A percentile compares a stretch with the other conserved stretches of the same genome.
These are phyloP conservation scores for Moniliophthora roreri DNA, from an alignment of 1,284 basidiomycete species.

Conservation along the genomic window DNA sequence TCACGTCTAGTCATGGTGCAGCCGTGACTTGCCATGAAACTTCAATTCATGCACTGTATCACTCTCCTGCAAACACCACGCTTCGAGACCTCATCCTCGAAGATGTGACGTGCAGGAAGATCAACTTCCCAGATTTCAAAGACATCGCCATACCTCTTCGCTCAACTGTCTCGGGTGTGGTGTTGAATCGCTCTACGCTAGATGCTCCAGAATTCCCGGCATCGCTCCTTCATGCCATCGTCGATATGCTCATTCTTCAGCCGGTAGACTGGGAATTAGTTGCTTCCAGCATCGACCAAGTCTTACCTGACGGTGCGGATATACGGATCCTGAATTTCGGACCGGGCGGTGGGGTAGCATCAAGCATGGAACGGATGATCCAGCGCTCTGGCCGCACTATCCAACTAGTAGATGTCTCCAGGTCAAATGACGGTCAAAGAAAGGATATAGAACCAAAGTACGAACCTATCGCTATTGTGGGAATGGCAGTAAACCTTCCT, in stretches of 20 bases:
- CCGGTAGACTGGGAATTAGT: constrained; percentile 55
- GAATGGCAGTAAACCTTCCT: constrained; percentile 67
- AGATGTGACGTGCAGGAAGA: constrained; percentile 40
- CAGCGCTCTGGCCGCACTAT: constrained; percentile 14
- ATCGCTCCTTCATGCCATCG: constrained; percentile 34
- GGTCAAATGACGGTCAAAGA: neutral
- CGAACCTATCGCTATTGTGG: constrained; percentile 66
- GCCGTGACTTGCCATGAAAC: constrained; percentile 24
- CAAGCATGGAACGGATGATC: constrained; percentile 34
- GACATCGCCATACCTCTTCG: constrained; percentile 46
- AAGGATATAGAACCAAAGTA: constrained; percentile 27
- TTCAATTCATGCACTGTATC: constrained; percentile 52
- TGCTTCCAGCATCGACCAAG: constrained; percentile 27
- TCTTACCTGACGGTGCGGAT: constrained; percentile 19
- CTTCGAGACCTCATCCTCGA: constrained; percentile 39
- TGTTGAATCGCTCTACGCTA: constrained; percentile 24
- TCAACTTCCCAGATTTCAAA: constrained; percentile 46
- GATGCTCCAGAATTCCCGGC: constrained; percentile 27
- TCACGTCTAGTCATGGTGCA: constrained; percentile 31
- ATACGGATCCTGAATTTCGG: constrained; percentile 52
- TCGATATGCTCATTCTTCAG: constrained; percentile 58
- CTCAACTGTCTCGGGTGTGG: constrained; percentile 45
- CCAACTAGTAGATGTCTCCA: constrained; percentile 8
- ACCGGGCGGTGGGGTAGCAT: constrained; percentile 45
- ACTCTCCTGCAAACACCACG: constrained; percentile 36